Percentiles rank a stretch among this genome's conserved stretches.
Evolutionary conservation across 2,329 filamentous ascomycete species (phyloP).

Genomic region (Didymella glomerata): DNA sequence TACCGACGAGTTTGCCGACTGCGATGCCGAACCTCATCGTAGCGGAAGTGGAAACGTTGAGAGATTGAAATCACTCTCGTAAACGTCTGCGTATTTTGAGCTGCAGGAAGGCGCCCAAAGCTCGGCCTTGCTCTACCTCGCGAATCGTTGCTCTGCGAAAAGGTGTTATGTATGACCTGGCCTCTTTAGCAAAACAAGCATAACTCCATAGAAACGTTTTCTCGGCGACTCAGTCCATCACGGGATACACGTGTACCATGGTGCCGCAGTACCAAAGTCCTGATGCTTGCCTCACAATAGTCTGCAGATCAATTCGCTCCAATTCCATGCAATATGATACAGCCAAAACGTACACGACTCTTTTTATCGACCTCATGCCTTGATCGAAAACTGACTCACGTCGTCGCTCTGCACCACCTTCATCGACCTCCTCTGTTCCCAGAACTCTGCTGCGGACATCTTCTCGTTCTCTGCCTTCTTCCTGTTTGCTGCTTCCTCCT

Average conservation of each 20-base stretch:
- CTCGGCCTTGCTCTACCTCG: too few relatives aligned
- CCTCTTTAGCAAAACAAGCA: too few relatives aligned
- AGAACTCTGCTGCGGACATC: conserved; percentile 51
- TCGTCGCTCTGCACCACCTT: conserved; percentile 34
- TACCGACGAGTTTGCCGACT: neutral
- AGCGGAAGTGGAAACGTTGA: too few relatives aligned
- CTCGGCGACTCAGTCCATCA: too few relatives aligned
- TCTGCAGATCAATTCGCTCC: neutral
- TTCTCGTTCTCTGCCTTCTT: conserved; percentile 46
- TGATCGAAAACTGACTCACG: conserved; percentile 29
- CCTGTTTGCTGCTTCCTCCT: conserved; percentile 31
- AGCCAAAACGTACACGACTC: conserved; percentile 26
- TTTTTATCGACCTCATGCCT: conserved; percentile 25
- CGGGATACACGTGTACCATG: too few relatives aligned
- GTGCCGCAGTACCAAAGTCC: too few relatives aligned
- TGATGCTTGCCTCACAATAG: too few relatives aligned
- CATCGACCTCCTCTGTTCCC: conserved; percentile 38
- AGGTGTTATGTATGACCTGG: too few relatives aligned
- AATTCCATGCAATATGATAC: conserved; percentile 30
- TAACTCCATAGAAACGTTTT: too few relatives aligned
- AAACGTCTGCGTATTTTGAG: too few relatives aligned
- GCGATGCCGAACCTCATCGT: neutral
- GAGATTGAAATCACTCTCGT: neutral
- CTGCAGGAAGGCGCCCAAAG: too few relatives aligned
- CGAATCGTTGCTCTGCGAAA: too few relatives aligned